A percentile compares a stretch with the other conserved stretches of the same genome.
These are phyloP conservation scores for Blastomyces parvus DNA, from an alignment of 2,329 filamentous ascomycete genomes.

Conservation along the genomic window DNA sequence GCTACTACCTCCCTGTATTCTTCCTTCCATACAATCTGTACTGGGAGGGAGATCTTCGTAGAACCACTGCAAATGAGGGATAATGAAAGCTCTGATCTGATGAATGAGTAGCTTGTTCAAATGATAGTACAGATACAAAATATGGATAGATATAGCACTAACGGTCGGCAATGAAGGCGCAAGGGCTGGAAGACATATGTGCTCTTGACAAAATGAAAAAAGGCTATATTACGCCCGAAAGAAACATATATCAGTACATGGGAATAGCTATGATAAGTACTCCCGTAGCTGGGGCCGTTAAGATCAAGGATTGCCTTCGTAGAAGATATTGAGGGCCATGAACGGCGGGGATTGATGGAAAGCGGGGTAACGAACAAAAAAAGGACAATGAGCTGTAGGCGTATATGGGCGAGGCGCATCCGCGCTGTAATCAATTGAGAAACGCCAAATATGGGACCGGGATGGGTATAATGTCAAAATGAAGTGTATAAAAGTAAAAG, in stretches of 20 bases:
- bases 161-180: too few relatives aligned
- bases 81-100: neutral
- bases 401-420: neutral
- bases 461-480: neutral
- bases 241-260: too few relatives aligned
- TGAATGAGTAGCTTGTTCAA: too few relatives aligned
- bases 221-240: neutral
- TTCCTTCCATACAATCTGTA: neutral
- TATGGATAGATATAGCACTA: too few relatives aligned
- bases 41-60: neutral
- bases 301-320: neutral
- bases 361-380: neutral
- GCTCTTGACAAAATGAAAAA: neutral
- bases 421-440: neutral
- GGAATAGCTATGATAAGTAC: too few relatives aligned
- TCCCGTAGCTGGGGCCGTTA: neutral
- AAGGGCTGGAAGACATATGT: too few relatives aligned
- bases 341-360: neutral
- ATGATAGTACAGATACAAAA: too few relatives aligned
- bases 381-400: neutral
- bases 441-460: neutral
- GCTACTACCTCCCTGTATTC: neutral
- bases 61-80: neutral
- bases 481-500: neutral
- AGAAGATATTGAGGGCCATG: neutral